phyloP scores from a whole-genome alignment of 768 basidiomycete species.

The Amanita muscaria region DNA sequence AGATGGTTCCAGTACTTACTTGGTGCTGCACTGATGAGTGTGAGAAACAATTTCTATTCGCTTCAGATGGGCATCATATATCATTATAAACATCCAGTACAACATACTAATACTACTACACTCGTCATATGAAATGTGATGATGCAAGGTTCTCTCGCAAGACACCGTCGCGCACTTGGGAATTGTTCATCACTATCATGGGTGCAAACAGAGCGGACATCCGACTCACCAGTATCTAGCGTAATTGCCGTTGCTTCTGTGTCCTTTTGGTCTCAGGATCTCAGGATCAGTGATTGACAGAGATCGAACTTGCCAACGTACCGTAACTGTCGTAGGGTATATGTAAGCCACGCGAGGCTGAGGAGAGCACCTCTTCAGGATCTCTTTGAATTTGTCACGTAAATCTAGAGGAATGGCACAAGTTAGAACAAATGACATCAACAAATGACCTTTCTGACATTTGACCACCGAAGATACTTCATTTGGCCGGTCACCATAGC shows the following conservation, averaged over 20 bases:
- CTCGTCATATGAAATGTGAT: constrained; percentile 41
- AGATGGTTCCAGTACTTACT: no score
- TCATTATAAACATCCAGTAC: no score
- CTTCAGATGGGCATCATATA: no score
- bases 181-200: no score
- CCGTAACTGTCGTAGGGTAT: constrained; percentile 63
- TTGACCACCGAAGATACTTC: constrained; percentile 52
- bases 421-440: no score
- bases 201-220: no score
- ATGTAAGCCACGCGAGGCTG: constrained; percentile 49
- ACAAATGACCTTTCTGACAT: constrained; percentile 31
- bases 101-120: neutral
- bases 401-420: constrained; percentile 35
- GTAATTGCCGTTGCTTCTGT: constrained; percentile 55
- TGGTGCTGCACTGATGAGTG: no score
- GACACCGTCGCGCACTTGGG: constrained; percentile 52
- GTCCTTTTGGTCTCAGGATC: constrained; percentile 40
- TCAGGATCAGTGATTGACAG: no score
- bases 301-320: constrained; percentile 25
- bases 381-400: constrained; percentile 61
- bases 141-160: constrained; percentile 45
- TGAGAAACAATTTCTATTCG: no score
- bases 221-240: constrained; percentile 41
- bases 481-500: constrained; percentile 63
- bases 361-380: constrained; percentile 49